Evolutionary conservation across 192 early-diverging fungal genomes (phyloP).

Genomic region (Obelidium mucronatum): DNA sequence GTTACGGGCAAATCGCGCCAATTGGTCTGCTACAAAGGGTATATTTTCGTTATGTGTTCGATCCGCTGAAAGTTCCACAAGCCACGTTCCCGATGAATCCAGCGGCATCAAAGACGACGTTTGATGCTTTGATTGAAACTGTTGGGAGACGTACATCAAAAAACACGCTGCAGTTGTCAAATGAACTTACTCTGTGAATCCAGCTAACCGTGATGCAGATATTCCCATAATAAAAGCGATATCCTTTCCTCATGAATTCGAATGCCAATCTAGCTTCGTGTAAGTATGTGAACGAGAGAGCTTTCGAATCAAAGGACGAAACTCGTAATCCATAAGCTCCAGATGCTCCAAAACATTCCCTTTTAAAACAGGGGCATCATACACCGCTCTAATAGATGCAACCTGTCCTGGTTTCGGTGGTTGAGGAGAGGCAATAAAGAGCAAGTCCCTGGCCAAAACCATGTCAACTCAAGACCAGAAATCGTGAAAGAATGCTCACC

Average conservation of each 20-base stretch:
- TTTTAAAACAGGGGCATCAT: background rate
- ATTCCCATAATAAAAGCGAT: background rate
- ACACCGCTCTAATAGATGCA: slow-evolving; percentile 6
- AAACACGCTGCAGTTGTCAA: background rate
- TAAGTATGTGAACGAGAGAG: background rate
- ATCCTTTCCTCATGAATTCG: slow-evolving; percentile 13
- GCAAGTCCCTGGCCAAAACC: too few relatives aligned
- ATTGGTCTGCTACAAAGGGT: background rate
- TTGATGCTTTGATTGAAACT: slow-evolving; percentile 15
- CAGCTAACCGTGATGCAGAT: slow-evolving; percentile 6
- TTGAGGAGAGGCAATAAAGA: slow-evolving; percentile 13
- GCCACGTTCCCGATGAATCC: slow-evolving; percentile 1
- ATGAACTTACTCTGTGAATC: background rate
- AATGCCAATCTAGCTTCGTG: background rate
- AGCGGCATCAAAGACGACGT: background rate
- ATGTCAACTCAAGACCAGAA: too few relatives aligned
- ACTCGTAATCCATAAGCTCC: slow-evolving; percentile 15
- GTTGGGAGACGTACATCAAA: background rate
- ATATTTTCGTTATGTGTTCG: slow-evolving; percentile 9
- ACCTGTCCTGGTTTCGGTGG: slow-evolving; percentile 16
- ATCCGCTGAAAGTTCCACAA: slow-evolving; percentile 1
- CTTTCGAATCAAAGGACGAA: background rate
- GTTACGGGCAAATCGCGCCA: slow-evolving; percentile 10
- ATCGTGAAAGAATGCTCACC: background rate
- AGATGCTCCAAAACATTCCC: slow-evolving; percentile 7